A percentile compares a stretch with the other conserved stretches of the same genome.
These are phyloP conservation scores for Eimeria tenella DNA, from an alignment of 169 alveolate species.

Conservation along the genomic window DNA sequence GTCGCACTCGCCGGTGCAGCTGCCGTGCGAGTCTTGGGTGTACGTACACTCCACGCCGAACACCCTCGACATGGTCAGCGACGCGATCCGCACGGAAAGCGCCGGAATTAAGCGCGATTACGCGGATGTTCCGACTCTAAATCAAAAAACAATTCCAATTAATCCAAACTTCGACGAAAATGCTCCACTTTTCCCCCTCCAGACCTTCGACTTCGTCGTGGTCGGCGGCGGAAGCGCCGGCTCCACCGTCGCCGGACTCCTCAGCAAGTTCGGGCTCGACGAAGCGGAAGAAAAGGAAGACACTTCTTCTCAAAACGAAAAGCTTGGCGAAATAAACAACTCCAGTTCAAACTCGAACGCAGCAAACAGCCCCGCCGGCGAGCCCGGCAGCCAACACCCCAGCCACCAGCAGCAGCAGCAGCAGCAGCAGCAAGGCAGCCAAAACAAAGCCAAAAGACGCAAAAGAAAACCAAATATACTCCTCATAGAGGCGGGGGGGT, in stretches of 20 bases:
- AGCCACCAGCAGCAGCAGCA: not conserved
- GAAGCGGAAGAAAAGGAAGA: not conserved
- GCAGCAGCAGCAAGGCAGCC: too few species aligned
- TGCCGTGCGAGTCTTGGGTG: constrained; percentile 1
- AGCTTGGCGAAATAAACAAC: not conserved
- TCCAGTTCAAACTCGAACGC: not conserved
- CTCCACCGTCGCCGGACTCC: constrained; percentile 71
- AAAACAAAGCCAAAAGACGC: not conserved
- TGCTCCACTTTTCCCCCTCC: not conserved
- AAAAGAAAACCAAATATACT: constrained; percentile 1
- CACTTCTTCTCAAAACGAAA: not conserved
- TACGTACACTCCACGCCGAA: not conserved
- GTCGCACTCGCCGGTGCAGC: constrained; percentile 10
- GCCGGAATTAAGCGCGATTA: not conserved
- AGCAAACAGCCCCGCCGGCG: not conserved
- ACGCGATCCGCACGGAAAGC: not conserved
- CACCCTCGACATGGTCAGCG: not conserved
- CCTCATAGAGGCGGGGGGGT: constrained; percentile 73
- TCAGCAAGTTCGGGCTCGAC: not conserved
- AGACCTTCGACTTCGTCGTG: constrained; percentile 65
- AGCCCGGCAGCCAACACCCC: not conserved
- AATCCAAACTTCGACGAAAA: not conserved
- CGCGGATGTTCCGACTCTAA: too few species aligned
- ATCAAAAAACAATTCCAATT: not conserved
- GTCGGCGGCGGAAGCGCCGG: constrained; percentile 78